Evolutionary conservation across 805 yeast genomes (phyloP), one percentile per base, ranked within the genome.

Genomic region (Candida boidinii): DNA sequence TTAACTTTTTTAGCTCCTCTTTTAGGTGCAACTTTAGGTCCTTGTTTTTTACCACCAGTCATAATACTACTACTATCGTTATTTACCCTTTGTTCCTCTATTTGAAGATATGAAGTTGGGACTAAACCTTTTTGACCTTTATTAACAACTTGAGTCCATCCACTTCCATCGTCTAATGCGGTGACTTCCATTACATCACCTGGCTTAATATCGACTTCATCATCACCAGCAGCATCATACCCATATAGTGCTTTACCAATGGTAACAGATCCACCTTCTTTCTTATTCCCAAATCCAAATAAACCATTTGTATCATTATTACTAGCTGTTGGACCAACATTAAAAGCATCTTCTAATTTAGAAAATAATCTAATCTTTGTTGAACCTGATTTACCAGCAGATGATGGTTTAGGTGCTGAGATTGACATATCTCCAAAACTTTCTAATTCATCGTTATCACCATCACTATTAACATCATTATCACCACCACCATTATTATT

Each of bases 101-200:
- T 53, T 39, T 77, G 76, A 6, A 88, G 55, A 51, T 90, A 90
- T 0, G 82, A 59, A 0, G 94, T 76, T 2, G 98, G 98, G 4
- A 88, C 96, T 25, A 88, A 64, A 0, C 98, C 98, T 26, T 59
- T 60, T 8, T 54, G 53, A 5, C 70, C 69, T 16, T 53, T 49
- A n/a, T 65, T 62, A n/a, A 44, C 45, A 8, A 87, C 74, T 43
- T 62, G 58, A 2, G 94, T 81, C 98, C 98, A 90, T 0, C 98
- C 98, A 13, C 85, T 76, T 0, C 96, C 96, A 41, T 84, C 88
- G 51, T 92, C 97, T 2, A 61, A 60, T 31, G 72, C 76, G 0
- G 78, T 34, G 4, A 90, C 67, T 4, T 60, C 59, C 26, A 88
- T 57, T 1, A 53, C 47, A 20, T 82, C 94, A 9, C 88, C 87